Conservation (phyloP, 2,329 filamentous ascomycete species). For the Pyrenochaeta sp. region DNA sequence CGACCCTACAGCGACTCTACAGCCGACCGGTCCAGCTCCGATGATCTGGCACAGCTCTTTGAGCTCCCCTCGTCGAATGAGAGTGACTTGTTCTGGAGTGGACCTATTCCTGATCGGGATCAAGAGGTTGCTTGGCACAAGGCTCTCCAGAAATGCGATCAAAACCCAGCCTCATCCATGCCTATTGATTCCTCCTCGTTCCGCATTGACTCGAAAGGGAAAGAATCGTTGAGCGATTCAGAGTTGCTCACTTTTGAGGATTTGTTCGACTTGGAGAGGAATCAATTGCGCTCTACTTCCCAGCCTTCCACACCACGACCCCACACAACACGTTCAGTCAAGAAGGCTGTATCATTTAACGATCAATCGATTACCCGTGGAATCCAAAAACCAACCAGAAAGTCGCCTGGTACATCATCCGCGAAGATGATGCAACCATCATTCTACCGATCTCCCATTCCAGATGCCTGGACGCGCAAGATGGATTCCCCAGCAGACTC, state of each 20-base stretch:
- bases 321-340: constrained; percentile 24
- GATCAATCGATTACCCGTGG: constrained; percentile 29
- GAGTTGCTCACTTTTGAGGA: constrained; percentile 44
- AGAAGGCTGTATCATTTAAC: constrained; percentile 37
- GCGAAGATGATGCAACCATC: constrained; percentile 65
- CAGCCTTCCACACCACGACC: constrained; percentile 46
- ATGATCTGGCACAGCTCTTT: constrained; percentile 63
- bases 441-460: constrained; percentile 54
- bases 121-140: constrained; percentile 63
- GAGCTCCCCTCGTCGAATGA: constrained; percentile 61
- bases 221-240: constrained; percentile 41
- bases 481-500: constrained; percentile 56
- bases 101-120: constrained; percentile 59
- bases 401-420: constrained; percentile 35
- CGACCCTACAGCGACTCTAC: constrained; percentile 55
- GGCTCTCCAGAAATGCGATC: constrained; percentile 60
- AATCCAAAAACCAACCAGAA: constrained; percentile 33
- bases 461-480: constrained; percentile 62
- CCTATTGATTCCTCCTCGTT: constrained; percentile 36
- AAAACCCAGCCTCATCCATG: constrained; percentile 56
- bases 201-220: constrained; percentile 42
- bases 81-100: constrained; percentile 57
- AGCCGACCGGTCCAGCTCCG: constrained; percentile 58
- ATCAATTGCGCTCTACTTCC: constrained; percentile 37
- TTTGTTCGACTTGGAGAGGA: constrained; percentile 36